Conservation (phyloP, 257 asterid genomes). For the Agastache rugosa region DNA sequence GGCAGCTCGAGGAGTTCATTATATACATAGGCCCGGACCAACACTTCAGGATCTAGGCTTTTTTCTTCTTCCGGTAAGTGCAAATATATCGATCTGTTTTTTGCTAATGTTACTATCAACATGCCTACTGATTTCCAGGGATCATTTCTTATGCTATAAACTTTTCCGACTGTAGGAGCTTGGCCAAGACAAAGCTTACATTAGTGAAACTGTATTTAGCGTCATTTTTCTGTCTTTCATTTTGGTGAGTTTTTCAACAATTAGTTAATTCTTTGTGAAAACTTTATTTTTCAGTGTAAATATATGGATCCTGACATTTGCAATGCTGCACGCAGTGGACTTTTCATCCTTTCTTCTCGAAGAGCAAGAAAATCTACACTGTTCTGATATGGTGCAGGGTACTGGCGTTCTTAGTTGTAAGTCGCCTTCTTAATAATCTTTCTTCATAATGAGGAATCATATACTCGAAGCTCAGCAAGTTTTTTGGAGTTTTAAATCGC, state of each 20-base stretch:
- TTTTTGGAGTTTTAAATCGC: neutral
- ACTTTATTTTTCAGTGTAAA: neutral
- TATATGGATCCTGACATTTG: constrained; percentile 17
- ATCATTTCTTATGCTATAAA: constrained; percentile 20
- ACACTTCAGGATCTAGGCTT: constrained; percentile 87
- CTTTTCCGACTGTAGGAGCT: constrained; percentile 64
- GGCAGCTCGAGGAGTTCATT: constrained; percentile 96
- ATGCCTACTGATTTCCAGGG: neutral
- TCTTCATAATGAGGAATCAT: neutral
- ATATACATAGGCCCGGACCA: constrained; percentile 90
- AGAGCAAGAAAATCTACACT: constrained; percentile 87
- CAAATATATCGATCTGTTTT: neutral
- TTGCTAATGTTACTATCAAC: neutral
- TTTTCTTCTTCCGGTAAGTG: constrained; percentile 59
- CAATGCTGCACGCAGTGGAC: constrained; percentile 80
- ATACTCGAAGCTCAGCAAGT: neutral
- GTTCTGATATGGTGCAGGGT: constrained; percentile 98
- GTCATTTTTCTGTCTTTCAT: constrained; percentile 76
- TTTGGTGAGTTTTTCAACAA: constrained; percentile 59
- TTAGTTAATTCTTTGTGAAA: neutral
- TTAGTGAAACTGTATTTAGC: constrained; percentile 86
- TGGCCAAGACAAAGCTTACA: constrained; percentile 77
- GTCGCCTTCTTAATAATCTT: constrained; percentile 29
- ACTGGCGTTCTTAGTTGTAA: constrained; percentile 83
- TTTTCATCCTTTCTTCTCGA: constrained; percentile 90